Conservation (phyloP, 495 filamentous ascomycete genomes). For the Cryomyces minteri region DNA sequence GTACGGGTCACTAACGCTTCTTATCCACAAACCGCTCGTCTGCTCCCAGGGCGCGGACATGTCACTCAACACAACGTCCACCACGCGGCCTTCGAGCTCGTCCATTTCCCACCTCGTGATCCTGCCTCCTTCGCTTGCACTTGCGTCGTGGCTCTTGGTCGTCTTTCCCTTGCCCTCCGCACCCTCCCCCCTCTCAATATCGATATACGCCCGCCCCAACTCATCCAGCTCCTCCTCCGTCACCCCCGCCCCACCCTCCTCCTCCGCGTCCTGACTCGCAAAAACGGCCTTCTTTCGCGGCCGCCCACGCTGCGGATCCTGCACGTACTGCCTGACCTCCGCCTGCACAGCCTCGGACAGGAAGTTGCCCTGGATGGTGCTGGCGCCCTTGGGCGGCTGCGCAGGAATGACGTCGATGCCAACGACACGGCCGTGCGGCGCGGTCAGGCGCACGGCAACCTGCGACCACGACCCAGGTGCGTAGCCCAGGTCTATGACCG, state of each 20-base stretch:
- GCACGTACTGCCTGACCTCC: slow-evolving; percentile 56
- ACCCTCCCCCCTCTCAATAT: slow-evolving; percentile 15
- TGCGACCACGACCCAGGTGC: slow-evolving; percentile 93
- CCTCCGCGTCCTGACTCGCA: background rate
- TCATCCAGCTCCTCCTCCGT: slow-evolving; percentile 19
- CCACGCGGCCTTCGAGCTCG: slow-evolving; percentile 30
- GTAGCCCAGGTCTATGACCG: slow-evolving; percentile 87
- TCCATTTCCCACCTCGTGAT: slow-evolving; percentile 14
- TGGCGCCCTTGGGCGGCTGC: slow-evolving; percentile 73
- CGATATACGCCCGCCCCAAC: slow-evolving; percentile 17
- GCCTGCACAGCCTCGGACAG: slow-evolving; percentile 47
- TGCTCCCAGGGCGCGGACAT: slow-evolving; percentile 94
- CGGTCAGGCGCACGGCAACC: slow-evolving; percentile 64
- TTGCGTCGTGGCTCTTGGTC: background rate
- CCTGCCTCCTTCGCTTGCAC: background rate
- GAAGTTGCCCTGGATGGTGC: slow-evolving; percentile 88
- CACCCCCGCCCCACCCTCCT: slow-evolving; percentile 1
- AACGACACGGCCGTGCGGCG: slow-evolving; percentile 58
- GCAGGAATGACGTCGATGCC: slow-evolving; percentile 90
- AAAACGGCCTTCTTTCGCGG: slow-evolving; percentile 16
- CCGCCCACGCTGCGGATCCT: slow-evolving; percentile 41
- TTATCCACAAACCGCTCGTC: slow-evolving; percentile 58
- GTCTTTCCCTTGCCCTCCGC: slow-evolving; percentile 2
- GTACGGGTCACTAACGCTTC: slow-evolving; percentile 82
- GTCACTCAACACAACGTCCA: slow-evolving; percentile 93